Percentiles rank a stretch among this genome's conserved stretches.
Conservation (phyloP, 2,329 filamentous ascomycete species). For the Sordariomycetes sp. region DNA sequence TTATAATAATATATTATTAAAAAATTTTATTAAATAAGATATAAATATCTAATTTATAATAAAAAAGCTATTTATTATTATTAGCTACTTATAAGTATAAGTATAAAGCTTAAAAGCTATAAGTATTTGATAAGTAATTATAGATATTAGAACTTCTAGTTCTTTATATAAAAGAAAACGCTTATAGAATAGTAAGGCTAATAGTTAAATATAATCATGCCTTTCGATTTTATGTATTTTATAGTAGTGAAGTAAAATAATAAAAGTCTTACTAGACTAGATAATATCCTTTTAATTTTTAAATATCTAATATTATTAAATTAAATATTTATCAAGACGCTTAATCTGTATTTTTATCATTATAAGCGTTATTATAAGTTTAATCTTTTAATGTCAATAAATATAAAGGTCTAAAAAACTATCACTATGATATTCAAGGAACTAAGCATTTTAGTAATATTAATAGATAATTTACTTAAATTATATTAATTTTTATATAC, state of each 20-base stretch:
- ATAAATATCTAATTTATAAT: not conserved
- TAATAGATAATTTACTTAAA: not conserved
- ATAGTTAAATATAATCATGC: not conserved
- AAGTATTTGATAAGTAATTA: not conserved
- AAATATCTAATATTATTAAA: too few relatives aligned
- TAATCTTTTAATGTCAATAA: not conserved
- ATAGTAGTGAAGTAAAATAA: too few relatives aligned
- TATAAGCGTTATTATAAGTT: not conserved
- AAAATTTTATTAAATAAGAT: not conserved
- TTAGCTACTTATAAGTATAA: too few relatives aligned
- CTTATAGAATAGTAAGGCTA: not conserved
- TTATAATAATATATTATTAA: not conserved
- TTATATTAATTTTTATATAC: not conserved
- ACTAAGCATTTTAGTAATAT: not conserved
- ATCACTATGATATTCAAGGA: too few relatives aligned
- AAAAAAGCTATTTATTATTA: too few relatives aligned
- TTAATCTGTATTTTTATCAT: not conserved
- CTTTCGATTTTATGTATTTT: too few relatives aligned
- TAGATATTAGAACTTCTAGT: not conserved
- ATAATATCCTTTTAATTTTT: too few relatives aligned
- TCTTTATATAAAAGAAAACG: not conserved
- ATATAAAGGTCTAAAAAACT: too few relatives aligned
- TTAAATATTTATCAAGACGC: too few relatives aligned
- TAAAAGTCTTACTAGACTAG: too few relatives aligned
- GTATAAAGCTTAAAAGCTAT: not conserved